Base-by-base conservation (phyloP, 495 filamentous ascomycete species). In the Penicillium waksmanii region DNA sequence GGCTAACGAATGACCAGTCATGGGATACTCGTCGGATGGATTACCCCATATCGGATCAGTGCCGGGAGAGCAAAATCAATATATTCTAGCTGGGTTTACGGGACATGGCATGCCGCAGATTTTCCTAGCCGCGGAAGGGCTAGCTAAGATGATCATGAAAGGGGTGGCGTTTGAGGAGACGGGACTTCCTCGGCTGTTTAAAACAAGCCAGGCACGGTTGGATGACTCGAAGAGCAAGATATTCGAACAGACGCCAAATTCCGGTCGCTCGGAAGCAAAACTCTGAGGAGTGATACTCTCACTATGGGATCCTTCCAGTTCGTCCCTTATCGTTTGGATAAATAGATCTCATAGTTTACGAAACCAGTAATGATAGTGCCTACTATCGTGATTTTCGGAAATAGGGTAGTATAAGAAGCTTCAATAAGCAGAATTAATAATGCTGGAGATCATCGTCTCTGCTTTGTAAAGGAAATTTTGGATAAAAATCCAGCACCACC, bases 31-130 rank as follows among this genome's bases (percentile, higher is more conserved):
- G 0, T 63, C 69, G 1, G 82, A 83, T 62, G 62, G 58, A 3
- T 51, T 75, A 1, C 82, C 81, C 2, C 75, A 82, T 54, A 53
- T 82, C 51, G 81, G 80, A 5, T 18, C 52, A 19, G 75, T 84
- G 18, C 79, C 81, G 6, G 69, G 67, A 5, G 72, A 78, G 51
- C 57, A 70, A 9, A 71, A 70, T 11, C 73, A 79, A 51, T 77
- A 71, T 33, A 66, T 83, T 19, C 61, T 79, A 38, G 81, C 79
- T 35, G 81, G 80, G 1, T 82, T 80, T 34, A 79, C 71, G 12
- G 81, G 81, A 0, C 77, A 78, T 61, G 81, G 82, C 0, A 84
- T 82, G 81, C 75, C 80, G 0, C 71, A 78, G 17, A 76, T 81
- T 25, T 77, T 79, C 57, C 66, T 82, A 0, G 69, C 73, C 7